Evolutionary conservation across 1,284 basidiomycete genomes (phyloP).

Genomic region (Amylostereum chailletii): DNA sequence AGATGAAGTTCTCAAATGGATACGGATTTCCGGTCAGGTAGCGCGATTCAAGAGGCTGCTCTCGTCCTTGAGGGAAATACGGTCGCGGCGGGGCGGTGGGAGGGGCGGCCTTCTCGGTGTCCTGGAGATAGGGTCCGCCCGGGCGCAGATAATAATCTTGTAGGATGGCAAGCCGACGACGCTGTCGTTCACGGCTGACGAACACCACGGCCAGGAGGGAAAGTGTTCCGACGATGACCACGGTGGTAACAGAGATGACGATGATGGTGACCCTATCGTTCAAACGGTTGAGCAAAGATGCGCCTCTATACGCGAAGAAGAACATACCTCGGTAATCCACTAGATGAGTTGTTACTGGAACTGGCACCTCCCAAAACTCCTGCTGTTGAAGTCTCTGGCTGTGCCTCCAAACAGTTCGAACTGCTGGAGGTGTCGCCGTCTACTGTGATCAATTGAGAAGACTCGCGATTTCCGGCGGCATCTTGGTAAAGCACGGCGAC

Average conservation of each 20-base stretch:
- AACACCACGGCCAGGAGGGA: constrained; percentile 33
- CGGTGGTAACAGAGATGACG: constrained; percentile 29
- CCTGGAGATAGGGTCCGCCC: not conserved
- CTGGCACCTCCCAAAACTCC: not conserved
- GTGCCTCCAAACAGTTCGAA: constrained; percentile 18
- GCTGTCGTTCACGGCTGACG: constrained; percentile 32
- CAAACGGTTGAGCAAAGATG: constrained; percentile 1
- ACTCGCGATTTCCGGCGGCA: constrained; percentile 17
- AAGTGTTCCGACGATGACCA: constrained; percentile 24
- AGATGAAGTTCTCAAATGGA: not conserved
- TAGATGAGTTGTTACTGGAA: constrained; percentile 9
- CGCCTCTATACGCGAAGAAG: constrained; percentile 2
- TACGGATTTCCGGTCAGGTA: not conserved
- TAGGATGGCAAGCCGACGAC: not conserved
- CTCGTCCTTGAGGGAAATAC: not conserved
- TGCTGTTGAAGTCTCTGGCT: not conserved
- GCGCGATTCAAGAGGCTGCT: not conserved
- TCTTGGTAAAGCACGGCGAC: constrained; percentile 32
- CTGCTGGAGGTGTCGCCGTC: constrained; percentile 19
- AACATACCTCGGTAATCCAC: constrained; percentile 16
- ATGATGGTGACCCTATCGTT: constrained; percentile 29
- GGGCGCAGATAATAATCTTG: not conserved
- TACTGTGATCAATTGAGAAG: constrained; percentile 21
- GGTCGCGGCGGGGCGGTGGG: not conserved
- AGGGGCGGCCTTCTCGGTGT: not conserved